Percentiles rank a stretch among this genome's conserved stretches.
These are phyloP conservation scores for Hordeum vulgare DNA, from an alignment of 176 grass and related monocot genomes.

Conservation along the genomic window DNA sequence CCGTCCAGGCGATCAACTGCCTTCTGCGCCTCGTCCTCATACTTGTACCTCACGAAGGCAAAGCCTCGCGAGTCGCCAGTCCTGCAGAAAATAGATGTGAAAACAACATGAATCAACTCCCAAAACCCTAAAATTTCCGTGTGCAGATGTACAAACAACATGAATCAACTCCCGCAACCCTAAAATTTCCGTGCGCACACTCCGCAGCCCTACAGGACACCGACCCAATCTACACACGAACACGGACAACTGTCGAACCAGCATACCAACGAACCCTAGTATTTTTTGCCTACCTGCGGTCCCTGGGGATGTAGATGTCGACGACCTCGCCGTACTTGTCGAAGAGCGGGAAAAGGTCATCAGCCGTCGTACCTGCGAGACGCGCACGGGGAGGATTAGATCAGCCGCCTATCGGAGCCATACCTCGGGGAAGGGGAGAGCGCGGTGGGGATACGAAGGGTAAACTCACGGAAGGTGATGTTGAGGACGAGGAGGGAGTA, in stretches of 20 bases:
- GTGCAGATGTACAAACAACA: too few species aligned
- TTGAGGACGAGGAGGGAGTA: slow-evolving; percentile 98
- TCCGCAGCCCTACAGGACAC: too few species aligned
- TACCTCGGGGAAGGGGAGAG: not conserved
- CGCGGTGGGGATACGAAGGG: not conserved
- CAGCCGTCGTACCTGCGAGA: slow-evolving; percentile 64
- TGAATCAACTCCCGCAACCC: too few species aligned
- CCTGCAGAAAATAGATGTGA: slow-evolving; percentile 33
- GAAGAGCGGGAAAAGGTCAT: slow-evolving; percentile 93
- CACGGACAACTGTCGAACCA: not conserved
- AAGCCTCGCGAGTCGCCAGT: slow-evolving; percentile 83
- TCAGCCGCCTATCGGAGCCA: not conserved
- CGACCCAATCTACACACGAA: not conserved
- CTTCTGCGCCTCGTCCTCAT: slow-evolving; percentile 90
- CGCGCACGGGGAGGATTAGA: not conserved
- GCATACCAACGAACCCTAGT: not conserved
- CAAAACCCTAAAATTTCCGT: not conserved
- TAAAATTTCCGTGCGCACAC: too few species aligned
- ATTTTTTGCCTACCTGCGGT: slow-evolving; percentile 56
- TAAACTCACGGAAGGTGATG: slow-evolving; percentile 70
- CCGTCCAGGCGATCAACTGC: slow-evolving; percentile 90
- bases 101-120: not conserved
- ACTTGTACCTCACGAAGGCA: slow-evolving; percentile 97
- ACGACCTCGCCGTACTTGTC: slow-evolving; percentile 89
- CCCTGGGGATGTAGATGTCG: slow-evolving; percentile 90